Evolutionary conservation across 768 basidiomycete genomes (phyloP).

Genomic region (Lentinus tigrinus): DNA sequence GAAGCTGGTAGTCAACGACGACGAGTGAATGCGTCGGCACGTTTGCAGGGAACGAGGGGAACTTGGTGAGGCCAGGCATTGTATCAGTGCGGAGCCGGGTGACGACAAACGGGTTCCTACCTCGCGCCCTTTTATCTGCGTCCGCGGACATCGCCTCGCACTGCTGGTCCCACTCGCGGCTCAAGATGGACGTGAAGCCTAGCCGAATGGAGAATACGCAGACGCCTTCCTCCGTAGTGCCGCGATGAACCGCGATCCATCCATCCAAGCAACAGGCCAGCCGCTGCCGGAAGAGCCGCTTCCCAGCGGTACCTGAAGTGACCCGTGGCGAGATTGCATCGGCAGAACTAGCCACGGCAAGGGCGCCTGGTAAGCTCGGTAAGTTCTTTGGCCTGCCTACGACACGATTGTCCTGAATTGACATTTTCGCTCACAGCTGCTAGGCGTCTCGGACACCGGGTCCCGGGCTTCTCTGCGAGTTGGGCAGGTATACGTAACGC

Average conservation of each 20-base stretch:
- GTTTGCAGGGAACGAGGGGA: constrained; percentile 49
- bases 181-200: constrained; percentile 11
- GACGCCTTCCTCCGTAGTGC: constrained; percentile 5
- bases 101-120: neutral
- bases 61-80: constrained; percentile 29
- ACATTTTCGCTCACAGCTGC: constrained; percentile 3
- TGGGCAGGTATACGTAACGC: constrained; percentile 10
- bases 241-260: constrained; percentile 11
- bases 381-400: neutral
- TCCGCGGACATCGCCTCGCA: constrained; percentile 1
- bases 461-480: constrained; percentile 6
- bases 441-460: constrained; percentile 5
- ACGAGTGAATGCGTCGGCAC: constrained; percentile 54
- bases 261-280: neutral
- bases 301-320: constrained; percentile 9
- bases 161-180: constrained; percentile 1
- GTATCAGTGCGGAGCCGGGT: constrained; percentile 19
- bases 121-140: constrained; percentile 8
- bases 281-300: neutral
- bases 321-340: constrained; percentile 10
- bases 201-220: constrained; percentile 15
- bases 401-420: neutral
- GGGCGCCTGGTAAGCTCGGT: constrained; percentile 1
- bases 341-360: neutral
- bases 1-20: constrained; percentile 51